Base-by-base conservation (phyloP, 2,329 filamentous ascomycete species). In the Scedosporium boydii region DNA sequence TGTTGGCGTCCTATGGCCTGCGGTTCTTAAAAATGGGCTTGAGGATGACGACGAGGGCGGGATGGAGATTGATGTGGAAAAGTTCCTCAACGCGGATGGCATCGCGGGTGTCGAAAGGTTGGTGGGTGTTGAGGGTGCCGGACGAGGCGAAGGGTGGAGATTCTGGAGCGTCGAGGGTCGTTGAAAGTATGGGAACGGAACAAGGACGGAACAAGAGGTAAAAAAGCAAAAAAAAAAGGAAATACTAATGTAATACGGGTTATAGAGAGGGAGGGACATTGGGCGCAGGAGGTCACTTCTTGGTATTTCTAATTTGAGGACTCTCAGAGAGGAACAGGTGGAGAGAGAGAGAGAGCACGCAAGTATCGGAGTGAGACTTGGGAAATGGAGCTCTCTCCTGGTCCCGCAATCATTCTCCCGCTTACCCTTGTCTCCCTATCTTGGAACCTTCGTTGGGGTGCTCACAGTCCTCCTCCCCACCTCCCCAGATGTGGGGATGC, bases 1-100 rank as follows among this genome's bases (percentile, higher is more conserved):
- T 12, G 91, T 99, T 1, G 95, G 95, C 44, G 91, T 99, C 1
- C 82, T 99, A 4, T 96, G 90, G 86, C 95, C 95, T 0, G 95
- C 95, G 0, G 88, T 97, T 0, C 78, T 97, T 27, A 90, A 91
- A 72, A 96, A 96, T 64, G 90, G 89, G 5, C 85, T 83, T n/a
- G 86, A 88, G 44, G 88, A 91, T 69, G 88, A 91, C 67, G 80
- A 84, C 0, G 85, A 91, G 66, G 91, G 91, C 41, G 91, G 91
- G 26, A 91, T 95, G 77, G 93, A 97, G 75, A 98, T 99, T 69
- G 90, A 96, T 69, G 82, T 93, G 69, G 91, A 97, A 63, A 81
- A 80, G 64, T 86, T 99, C 72, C 80, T 98, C 62, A 90, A 87
- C 62, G 95, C 91, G 0, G 84, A 91, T 61, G 93, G 90, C 1